phyloP scores from a whole-genome alignment of 2,329 filamentous ascomycete species.

The Torrubiella hemipterigena region DNA sequence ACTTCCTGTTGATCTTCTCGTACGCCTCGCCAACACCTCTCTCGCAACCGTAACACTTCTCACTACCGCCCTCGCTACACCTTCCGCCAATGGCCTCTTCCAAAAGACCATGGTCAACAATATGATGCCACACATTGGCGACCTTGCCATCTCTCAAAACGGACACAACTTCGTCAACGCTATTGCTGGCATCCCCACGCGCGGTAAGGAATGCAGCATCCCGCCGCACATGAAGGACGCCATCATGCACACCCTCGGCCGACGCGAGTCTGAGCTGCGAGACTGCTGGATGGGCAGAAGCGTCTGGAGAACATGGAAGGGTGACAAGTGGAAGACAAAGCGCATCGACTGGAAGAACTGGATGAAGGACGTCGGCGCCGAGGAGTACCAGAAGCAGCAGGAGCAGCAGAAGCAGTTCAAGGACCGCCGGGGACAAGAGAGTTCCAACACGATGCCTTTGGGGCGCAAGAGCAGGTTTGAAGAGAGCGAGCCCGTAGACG shows the following conservation, averaged over 20 bases:
- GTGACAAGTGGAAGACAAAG: conserved; percentile 43
- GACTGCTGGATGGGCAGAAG: conserved; percentile 42
- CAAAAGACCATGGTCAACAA: conserved; percentile 42
- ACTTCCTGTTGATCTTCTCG: conserved; percentile 40
- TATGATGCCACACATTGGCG: conserved; percentile 29
- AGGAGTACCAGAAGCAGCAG: conserved; percentile 5
- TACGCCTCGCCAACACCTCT: conserved; percentile 51
- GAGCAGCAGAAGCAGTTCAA: too few relatives aligned
- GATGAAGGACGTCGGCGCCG: conserved; percentile 35
- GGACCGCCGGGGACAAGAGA: too few relatives aligned
- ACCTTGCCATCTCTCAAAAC: conserved; percentile 35
- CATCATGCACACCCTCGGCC: conserved; percentile 35
- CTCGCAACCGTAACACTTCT: conserved; percentile 37
- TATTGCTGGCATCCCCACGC: conserved; percentile 36
- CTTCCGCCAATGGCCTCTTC: conserved; percentile 37
- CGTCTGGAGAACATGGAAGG: conserved; percentile 46
- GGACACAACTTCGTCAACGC: conserved; percentile 40
- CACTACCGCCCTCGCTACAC: conserved; percentile 34
- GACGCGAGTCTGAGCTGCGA: conserved; percentile 35
- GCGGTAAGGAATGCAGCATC: conserved; percentile 32
- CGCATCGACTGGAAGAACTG: conserved; percentile 43
- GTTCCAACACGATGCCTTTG: too few relatives aligned
- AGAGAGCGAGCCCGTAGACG: too few relatives aligned
- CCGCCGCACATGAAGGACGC: conserved; percentile 48
- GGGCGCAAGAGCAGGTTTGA: too few relatives aligned